Evolutionary conservation across 2,329 filamentous ascomycete species (phyloP).

Genomic region (Colletotrichum melonis): DNA sequence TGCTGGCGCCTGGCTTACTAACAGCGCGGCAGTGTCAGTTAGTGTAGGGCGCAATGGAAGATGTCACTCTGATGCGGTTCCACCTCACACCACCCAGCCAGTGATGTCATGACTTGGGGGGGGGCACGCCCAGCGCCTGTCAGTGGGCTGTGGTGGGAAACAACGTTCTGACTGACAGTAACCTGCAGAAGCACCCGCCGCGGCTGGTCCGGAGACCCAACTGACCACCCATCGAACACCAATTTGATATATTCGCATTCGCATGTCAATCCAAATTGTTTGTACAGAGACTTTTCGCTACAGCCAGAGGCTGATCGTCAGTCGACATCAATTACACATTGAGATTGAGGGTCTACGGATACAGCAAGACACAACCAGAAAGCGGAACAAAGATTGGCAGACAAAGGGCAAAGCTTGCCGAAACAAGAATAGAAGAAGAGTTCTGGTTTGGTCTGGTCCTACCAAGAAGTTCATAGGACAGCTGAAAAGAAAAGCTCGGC

Average conservation of each 20-base stretch:
- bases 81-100: constrained; percentile 3
- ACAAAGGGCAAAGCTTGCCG: background rate
- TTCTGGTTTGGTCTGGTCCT: background rate
- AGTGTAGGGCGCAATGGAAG: constrained; percentile 1
- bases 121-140: background rate
- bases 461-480: background rate
- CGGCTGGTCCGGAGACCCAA: background rate
- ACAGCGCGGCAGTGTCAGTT: background rate
- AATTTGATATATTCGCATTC: background rate
- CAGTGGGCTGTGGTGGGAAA: background rate
- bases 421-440: background rate
- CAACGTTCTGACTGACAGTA: background rate
- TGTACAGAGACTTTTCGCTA: background rate
- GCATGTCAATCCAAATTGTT: background rate
- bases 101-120: constrained; percentile 32
- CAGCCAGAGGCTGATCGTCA: background rate
- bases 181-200: background rate
- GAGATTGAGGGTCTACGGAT: background rate
- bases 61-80: constrained; percentile 33
- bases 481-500: constrained; percentile 8
- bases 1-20: background rate
- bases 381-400: background rate
- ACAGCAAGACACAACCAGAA: background rate
- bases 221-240: background rate
- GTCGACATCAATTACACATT: background rate